phyloP scores from a whole-genome alignment of 2,329 filamentous ascomycete species.

The Alternaria tenuissima region DNA sequence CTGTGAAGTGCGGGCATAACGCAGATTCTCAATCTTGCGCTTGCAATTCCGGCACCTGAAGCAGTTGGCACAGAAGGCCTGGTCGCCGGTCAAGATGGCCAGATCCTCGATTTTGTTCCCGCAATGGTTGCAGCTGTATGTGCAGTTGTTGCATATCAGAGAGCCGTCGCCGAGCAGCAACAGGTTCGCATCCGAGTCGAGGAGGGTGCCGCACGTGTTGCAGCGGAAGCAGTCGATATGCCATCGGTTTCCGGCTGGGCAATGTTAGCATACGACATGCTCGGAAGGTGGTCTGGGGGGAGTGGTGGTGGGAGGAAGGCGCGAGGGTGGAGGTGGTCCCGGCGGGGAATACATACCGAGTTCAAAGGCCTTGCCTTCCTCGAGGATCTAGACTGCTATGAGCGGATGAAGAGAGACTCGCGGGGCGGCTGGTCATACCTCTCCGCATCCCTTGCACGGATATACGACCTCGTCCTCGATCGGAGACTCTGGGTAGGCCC shows the following conservation, averaged over 20 bases:
- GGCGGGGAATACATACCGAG: conserved; percentile 70
- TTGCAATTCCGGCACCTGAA: conserved; percentile 99
- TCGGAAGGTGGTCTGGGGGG: background rate
- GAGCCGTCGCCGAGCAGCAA: conserved; percentile 96
- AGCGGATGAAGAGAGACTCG: conserved; percentile 23
- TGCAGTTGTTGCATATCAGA: conserved; percentile 98
- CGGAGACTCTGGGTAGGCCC: conserved; percentile 62
- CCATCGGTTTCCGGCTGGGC: conserved; percentile 90
- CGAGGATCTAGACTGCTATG: conserved; percentile 75
- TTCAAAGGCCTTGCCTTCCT: conserved; percentile 98
- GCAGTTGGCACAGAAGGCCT: conserved; percentile 96
- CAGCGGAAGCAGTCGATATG: conserved; percentile 99
- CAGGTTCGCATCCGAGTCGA: conserved; percentile 97
- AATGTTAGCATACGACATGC: conserved; percentile 34
- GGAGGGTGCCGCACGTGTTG: conserved; percentile 91
- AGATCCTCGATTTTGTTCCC: conserved; percentile 98
- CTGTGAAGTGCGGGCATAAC: conserved; percentile 96
- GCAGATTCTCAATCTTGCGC: conserved; percentile 96
- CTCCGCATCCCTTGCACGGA: conserved; percentile 71
- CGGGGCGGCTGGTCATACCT: conserved; percentile 37
- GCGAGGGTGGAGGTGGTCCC: background rate
- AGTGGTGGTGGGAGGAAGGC: background rate
- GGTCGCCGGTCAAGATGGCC: conserved; percentile 95
- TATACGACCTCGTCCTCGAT: conserved; percentile 60
- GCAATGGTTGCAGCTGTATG: conserved; percentile 97